Percentiles rank a stretch among this genome's conserved stretches.
Evolutionary conservation across 202 grass and related monocot genomes (phyloP).

Genomic region (Eragrostis tef): DNA sequence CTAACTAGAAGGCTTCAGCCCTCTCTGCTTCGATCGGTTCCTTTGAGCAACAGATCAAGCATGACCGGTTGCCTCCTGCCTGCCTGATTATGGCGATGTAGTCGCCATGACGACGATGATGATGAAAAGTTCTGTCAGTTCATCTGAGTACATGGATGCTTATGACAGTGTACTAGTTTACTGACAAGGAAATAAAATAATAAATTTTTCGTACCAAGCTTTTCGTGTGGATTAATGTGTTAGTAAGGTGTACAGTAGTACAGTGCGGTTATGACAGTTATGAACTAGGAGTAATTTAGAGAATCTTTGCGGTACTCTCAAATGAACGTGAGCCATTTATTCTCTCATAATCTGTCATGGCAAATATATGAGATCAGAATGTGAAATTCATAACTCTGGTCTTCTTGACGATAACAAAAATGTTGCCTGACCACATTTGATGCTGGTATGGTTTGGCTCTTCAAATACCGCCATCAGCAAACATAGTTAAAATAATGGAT

Average conservation of each 20-base stretch:
- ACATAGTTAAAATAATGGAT: neutral
- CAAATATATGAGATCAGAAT: too few relatives aligned
- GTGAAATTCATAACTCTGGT: too few relatives aligned
- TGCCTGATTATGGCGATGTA: slow-evolving; percentile 12
- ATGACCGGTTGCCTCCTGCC: neutral
- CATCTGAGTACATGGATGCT: neutral
- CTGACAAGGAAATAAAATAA: neutral
- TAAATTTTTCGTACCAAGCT: too few relatives aligned
- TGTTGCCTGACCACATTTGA: too few relatives aligned
- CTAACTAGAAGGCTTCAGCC: slow-evolving; percentile 34
- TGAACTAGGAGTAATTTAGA: too few relatives aligned
- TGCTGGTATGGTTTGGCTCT: neutral
- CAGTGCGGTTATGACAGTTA: too few relatives aligned
- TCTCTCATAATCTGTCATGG: too few relatives aligned
- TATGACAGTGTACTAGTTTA: neutral
- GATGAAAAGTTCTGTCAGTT: slow-evolving; percentile 29
- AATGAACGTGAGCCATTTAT: too few relatives aligned
- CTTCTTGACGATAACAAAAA: too few relatives aligned
- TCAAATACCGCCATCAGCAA: neutral
- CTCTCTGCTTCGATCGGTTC: too few relatives aligned
- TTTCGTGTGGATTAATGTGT: neutral
- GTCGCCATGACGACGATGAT: slow-evolving; percentile 6
- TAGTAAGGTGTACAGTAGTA: neutral
- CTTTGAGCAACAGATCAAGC: neutral
- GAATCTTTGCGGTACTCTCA: too few relatives aligned